Evolutionary conservation across 805 yeast species (phyloP).

Genomic region (Huiozyma naganishii): DNA sequence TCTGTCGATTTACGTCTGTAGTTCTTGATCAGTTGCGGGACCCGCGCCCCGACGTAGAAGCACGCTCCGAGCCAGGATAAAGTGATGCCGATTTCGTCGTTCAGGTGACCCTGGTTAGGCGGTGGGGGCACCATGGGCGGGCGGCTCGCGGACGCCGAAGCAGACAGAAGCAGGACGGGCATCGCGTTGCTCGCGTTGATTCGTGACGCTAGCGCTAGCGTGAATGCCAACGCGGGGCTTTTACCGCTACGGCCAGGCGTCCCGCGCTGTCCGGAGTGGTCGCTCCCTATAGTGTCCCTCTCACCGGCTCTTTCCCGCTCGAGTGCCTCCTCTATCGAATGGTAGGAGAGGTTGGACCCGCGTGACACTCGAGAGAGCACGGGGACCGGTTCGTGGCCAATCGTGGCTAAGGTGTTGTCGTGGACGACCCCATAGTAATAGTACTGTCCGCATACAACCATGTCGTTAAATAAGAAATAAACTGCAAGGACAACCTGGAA

Average conservation of each 20-base stretch:
- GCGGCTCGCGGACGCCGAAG: not conserved
- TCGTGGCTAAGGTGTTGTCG: constrained; percentile 23
- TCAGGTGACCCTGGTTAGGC: not conserved
- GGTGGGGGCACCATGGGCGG: not conserved
- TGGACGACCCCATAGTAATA: constrained; percentile 45
- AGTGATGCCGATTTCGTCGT: constrained; percentile 30
- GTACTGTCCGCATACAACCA: constrained; percentile 57
- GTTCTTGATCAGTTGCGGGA: constrained; percentile 79
- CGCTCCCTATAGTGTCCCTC: not conserved
- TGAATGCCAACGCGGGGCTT: constrained; percentile 1
- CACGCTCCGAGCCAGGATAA: constrained; percentile 74
- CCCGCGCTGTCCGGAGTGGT: not conserved
- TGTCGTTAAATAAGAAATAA: constrained; percentile 67
- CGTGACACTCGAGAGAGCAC: constrained; percentile 2
- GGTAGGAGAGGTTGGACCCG: not conserved
- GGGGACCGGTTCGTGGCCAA: constrained; percentile 27
- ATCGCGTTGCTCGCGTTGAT: not conserved
- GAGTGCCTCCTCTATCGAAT: constrained; percentile 1
- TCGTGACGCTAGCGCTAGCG: constrained; percentile 4
- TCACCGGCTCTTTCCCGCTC: not conserved
- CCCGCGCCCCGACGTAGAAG: constrained; percentile 65
- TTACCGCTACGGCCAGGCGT: not conserved
- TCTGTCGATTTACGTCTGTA: constrained; percentile 70
- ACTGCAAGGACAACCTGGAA: constrained; percentile 66
- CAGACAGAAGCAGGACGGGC: not conserved